Evolutionary conservation across 139 green algal species (phyloP).

Genomic region (Chlorella vulgaris): DNA sequence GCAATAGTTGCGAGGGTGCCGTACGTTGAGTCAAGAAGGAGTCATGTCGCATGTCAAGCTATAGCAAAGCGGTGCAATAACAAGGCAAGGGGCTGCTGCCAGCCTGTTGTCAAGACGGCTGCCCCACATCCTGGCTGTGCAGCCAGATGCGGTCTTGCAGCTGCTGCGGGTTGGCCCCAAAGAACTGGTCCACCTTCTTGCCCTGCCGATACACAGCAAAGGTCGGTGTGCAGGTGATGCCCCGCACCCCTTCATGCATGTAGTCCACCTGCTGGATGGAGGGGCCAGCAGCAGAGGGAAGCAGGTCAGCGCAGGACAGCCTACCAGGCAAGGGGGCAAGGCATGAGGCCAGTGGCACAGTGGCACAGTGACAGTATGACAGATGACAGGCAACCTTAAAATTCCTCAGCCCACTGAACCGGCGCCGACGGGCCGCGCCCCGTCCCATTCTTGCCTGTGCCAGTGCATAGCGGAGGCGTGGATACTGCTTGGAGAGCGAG

Average conservation of each 20-base stretch:
- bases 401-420: neutral
- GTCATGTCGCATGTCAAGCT: no score
- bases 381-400: neutral
- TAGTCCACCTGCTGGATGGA: conserved; percentile 19
- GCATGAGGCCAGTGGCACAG: neutral
- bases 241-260: conserved; percentile 6
- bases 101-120: neutral
- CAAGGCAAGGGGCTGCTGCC: no score
- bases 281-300: neutral
- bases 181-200: conserved; percentile 58
- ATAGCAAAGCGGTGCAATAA: neutral
- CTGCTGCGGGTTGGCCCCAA: conserved; percentile 46
- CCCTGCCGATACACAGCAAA: conserved; percentile 68
- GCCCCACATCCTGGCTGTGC: conserved; percentile 2
- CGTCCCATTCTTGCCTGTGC: conserved; percentile 63
- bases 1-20: no score
- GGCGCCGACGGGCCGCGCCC: no score
- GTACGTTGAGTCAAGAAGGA: no score
- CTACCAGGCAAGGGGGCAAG: neutral
- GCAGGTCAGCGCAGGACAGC: neutral
- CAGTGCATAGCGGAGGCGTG: conserved; percentile 65
- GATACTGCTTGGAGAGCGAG: conserved; percentile 49
- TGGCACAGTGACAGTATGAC: neutral
- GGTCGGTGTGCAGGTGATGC: conserved; percentile 71
- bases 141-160: conserved; percentile 49